A percentile compares a stretch with the other conserved stretches of the same genome.
phyloP scores from a whole-genome alignment of 345 rosid species.

The Camelina sativa region DNA sequence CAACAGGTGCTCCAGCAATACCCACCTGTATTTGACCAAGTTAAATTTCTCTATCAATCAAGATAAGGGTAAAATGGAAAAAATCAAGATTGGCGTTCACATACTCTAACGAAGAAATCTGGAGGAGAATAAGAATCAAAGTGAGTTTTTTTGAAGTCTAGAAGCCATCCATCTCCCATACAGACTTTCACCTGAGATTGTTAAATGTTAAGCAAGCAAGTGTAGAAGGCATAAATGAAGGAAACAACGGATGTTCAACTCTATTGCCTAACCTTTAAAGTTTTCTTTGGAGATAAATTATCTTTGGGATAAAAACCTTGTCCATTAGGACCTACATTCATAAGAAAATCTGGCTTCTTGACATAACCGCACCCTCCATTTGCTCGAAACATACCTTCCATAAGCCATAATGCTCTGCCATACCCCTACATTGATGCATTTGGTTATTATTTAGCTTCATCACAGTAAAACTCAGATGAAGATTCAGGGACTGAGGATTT shows the following conservation, averaged over 20 bases:
- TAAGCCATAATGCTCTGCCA: conserved; percentile 83
- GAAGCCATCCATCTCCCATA: conserved; percentile 92
- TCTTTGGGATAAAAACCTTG: conserved; percentile 62
- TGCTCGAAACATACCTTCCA: conserved; percentile 93
- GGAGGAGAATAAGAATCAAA: conserved; percentile 90
- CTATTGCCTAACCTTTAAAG: conserved; percentile 59
- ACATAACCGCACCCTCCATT: conserved; percentile 96
- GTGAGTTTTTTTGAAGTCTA: conserved; percentile 78
- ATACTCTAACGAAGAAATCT: conserved; percentile 80
- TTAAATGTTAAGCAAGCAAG: conserved; percentile 24
- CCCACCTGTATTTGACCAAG: conserved; percentile 52
- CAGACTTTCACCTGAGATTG: conserved; percentile 66
- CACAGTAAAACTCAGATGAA: neutral
- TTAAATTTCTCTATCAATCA: neutral
- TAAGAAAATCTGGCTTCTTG: conserved; percentile 81
- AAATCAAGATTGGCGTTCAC: conserved; percentile 22
- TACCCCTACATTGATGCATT: conserved; percentile 55
- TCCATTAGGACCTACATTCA: conserved; percentile 45
- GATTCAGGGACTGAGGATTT: neutral
- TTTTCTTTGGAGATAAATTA: conserved; percentile 51
- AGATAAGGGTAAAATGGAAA: neutral
- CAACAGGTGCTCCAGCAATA: conserved; percentile 78
- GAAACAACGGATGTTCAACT: neutral
- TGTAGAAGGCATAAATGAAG: neutral
- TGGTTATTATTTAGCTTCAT: neutral